Conservation (phyloP, 2,329 filamentous ascomycete genomes). For the Sporothrix luriei region DNA sequence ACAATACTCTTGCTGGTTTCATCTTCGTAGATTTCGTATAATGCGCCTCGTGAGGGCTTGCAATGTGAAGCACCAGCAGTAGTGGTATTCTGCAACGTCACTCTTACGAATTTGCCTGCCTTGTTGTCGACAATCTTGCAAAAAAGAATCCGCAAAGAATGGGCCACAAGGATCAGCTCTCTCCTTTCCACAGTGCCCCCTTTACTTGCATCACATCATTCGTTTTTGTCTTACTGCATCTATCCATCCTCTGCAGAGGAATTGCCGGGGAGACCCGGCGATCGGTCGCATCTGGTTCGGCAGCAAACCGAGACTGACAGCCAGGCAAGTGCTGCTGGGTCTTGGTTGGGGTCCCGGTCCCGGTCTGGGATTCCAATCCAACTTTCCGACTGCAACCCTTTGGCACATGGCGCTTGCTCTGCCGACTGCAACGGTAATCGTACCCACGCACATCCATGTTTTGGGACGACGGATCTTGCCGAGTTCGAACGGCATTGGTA, state of each 20-base stretch:
- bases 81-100: neutral
- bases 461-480: neutral
- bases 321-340: neutral
- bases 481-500: neutral
- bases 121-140: neutral
- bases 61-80: neutral
- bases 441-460: neutral
- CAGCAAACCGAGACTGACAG: slow-evolving; percentile 26
- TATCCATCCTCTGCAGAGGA: neutral
- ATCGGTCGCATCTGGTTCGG: slow-evolving; percentile 23
- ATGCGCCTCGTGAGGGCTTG: neutral
- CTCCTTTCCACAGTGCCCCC: neutral
- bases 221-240: neutral
- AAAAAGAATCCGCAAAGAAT: neutral
- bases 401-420: neutral
- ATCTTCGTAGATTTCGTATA: too few relatives aligned
- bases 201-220: slow-evolving; percentile 1
- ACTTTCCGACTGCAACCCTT: neutral
- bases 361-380: neutral
- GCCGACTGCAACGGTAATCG: neutral
- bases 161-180: neutral
- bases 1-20: neutral
- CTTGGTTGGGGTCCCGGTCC: neutral
- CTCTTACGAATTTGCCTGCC: neutral
- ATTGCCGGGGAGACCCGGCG: slow-evolving; percentile 22